Base-by-base conservation (phyloP, 495 filamentous ascomycete genomes). In the Pseudomonodictys pantanalensis region DNA sequence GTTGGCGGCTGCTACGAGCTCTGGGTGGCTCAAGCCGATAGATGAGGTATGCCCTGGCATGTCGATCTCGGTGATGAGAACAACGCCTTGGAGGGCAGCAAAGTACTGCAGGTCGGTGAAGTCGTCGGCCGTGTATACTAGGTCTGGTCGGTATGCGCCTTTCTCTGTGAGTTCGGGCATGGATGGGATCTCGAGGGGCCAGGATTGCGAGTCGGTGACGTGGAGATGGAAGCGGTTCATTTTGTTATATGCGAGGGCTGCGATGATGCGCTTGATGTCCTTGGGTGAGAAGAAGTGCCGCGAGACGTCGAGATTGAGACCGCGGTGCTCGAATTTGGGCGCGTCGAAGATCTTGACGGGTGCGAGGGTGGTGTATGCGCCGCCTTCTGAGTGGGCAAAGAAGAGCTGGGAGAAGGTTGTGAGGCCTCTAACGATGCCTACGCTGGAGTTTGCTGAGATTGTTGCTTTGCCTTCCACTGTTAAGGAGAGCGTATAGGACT, bases 191-290 rank as follows among this genome's bases (percentile, higher is more conserved):
- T 86, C 86, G 25, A 93, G 75, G 2, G 89, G 90, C 89, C 89
- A 93, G 7, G 87, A 87, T 68, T 93, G 89, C 22, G 87, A 82
- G 68, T 93, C 89, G 0, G 89, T 91, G 41, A 84, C 79, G 72
- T 93, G 89, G 23, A 91, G 69, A 71, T 92, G 89, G 39, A 91
- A 75, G 6, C 81, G 76, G 70, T 92, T 92, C 73, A 93, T 78
- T 75, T 93, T 92, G 75, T 84, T 90, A 79, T 78, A 86, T 9
- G 83, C 69, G 52, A 89, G 65, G 25, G 84, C 85, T 60, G 92
- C 88, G 62, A 93, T 86, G 32, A 80, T 86, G 47, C 83, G 79
- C 54, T 82, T 72, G 59, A 93, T 83, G 66, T 86, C 79, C 0
- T 75, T 60, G 18, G 86, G 73, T 6, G 81, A 75, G 68, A 84